phyloP scores from a whole-genome alignment of 345 rosid genomes.

The Hibiscus tridactylites region DNA sequence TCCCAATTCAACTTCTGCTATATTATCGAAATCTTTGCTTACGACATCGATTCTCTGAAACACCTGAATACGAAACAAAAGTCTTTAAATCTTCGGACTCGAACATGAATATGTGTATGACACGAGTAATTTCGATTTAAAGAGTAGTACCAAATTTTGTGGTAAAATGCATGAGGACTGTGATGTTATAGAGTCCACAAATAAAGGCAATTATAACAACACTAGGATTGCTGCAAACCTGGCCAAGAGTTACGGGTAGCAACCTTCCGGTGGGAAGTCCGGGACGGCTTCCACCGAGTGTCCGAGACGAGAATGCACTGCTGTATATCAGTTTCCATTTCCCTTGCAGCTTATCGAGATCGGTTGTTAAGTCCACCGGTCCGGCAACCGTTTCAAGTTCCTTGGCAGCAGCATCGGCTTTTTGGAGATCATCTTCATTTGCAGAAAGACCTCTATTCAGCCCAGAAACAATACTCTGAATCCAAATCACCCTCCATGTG shows the following conservation, averaged over 20 bases:
- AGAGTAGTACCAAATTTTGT: too few relatives aligned
- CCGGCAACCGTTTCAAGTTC: slow-evolving; percentile 69
- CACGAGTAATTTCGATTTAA: too few relatives aligned
- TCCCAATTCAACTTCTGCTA: slow-evolving; percentile 76
- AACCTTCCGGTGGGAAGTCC: slow-evolving; percentile 85
- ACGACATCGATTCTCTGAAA: slow-evolving; percentile 61
- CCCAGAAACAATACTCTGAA: background rate
- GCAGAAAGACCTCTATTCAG: slow-evolving; percentile 1
- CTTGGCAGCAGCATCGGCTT: slow-evolving; percentile 36
- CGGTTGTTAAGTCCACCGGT: slow-evolving; percentile 44
- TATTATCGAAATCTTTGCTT: slow-evolving; percentile 74
- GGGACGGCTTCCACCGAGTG: slow-evolving; percentile 87
- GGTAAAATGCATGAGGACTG: too few relatives aligned
- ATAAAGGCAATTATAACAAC: background rate
- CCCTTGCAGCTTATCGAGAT: slow-evolving; percentile 73
- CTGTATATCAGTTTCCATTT: slow-evolving; percentile 83
- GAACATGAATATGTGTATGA: too few relatives aligned
- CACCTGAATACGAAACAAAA: slow-evolving; percentile 32
- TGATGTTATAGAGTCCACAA: background rate
- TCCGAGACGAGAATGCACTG: slow-evolving; percentile 88
- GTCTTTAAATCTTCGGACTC: too few relatives aligned
- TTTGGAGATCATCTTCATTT: background rate
- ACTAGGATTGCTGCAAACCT: slow-evolving; percentile 32
- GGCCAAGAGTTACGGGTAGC: slow-evolving; percentile 86
- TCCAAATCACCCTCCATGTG: background rate